phyloP scores from a whole-genome alignment of 495 filamentous ascomycete species.

The Chlorociboria aeruginascens region DNA sequence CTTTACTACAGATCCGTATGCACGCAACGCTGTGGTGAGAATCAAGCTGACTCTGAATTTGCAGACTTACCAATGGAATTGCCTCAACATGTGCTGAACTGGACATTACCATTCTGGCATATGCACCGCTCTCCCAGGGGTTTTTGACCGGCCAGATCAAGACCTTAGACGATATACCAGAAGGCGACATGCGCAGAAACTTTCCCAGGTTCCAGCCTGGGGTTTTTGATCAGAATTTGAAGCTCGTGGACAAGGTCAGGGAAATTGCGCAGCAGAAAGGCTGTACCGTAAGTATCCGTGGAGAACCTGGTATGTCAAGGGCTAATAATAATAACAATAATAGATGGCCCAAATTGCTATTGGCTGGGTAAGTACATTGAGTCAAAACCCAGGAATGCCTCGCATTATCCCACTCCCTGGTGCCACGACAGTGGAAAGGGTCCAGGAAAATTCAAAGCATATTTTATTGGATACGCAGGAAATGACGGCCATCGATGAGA shows the following conservation, averaged over 20 bases:
- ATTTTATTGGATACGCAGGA: constrained; percentile 37
- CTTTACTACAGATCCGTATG: constrained; percentile 35
- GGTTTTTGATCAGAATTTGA: constrained; percentile 54
- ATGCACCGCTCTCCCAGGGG: constrained; percentile 12
- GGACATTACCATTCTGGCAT: constrained; percentile 54
- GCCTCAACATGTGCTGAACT: constrained; percentile 57
- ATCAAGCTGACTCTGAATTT: constrained; percentile 24
- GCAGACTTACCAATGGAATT: constrained; percentile 50
- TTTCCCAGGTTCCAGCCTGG: constrained; percentile 53
- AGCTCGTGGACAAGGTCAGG: background rate
- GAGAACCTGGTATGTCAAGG: no score
- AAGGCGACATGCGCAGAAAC: constrained; percentile 37
- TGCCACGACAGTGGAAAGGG: constrained; percentile 33
- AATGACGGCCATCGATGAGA: constrained; percentile 33
- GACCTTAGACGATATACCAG: constrained; percentile 43
- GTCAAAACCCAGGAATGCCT: constrained; percentile 39
- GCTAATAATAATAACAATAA: no score
- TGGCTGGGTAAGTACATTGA: constrained; percentile 37
- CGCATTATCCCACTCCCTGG: constrained; percentile 76
- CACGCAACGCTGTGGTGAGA: background rate
- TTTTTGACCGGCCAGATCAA: constrained; percentile 43
- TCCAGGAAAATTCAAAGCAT: constrained; percentile 33
- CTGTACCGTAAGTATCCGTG: background rate
- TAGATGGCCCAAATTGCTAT: constrained; percentile 55
- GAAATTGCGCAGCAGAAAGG: background rate